A percentile compares a stretch with the other conserved stretches of the same genome.
These are phyloP conservation scores for Paratinospora sagittata DNA, from an alignment of 164 flowering plant genomes.

Conservation along the genomic window DNA sequence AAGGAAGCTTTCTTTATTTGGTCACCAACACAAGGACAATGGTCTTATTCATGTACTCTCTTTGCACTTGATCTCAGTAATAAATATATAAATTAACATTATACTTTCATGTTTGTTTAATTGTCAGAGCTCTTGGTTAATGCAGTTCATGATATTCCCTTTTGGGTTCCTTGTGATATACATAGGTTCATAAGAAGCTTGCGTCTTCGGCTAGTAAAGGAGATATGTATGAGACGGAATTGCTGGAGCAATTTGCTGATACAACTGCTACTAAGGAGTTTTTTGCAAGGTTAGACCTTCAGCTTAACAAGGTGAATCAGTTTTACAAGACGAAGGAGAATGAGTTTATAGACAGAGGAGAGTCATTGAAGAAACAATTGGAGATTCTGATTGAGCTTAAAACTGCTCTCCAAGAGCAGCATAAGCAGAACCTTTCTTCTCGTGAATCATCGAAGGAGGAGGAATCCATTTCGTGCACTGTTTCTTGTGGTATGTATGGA, in stretches of 20 bases:
- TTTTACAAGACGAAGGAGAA: slow-evolving; percentile 74
- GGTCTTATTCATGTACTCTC: slow-evolving; percentile 62
- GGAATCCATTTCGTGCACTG: slow-evolving; percentile 56
- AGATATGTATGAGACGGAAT: slow-evolving; percentile 75
- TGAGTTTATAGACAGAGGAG: slow-evolving; percentile 88
- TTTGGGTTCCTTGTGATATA: slow-evolving; percentile 6
- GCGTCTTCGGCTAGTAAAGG: slow-evolving; percentile 66
- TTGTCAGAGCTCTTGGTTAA: slow-evolving; percentile 2
- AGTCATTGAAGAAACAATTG: slow-evolving; percentile 70
- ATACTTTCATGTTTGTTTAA: background rate
- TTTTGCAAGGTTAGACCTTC: slow-evolving; percentile 61
- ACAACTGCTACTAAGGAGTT: slow-evolving; percentile 63
- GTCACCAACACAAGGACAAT: slow-evolving; percentile 44
- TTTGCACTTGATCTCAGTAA: background rate
- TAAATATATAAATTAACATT: too few relatives aligned
- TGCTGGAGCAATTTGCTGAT: slow-evolving; percentile 73
- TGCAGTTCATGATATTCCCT: too few relatives aligned
- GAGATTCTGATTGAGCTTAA: slow-evolving; percentile 66
- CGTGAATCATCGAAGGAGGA: slow-evolving; percentile 59
- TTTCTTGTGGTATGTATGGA: slow-evolving; percentile 54
- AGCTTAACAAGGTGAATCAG: slow-evolving; percentile 91
- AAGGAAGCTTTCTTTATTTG: slow-evolving; percentile 38
- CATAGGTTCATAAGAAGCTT: slow-evolving; percentile 77
- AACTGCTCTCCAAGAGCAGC: slow-evolving; percentile 39
- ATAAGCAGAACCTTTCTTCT: slow-evolving; percentile 22